Evolutionary conservation across 345 rosid species (phyloP).

Genomic region (Fremontodendron californicum): DNA sequence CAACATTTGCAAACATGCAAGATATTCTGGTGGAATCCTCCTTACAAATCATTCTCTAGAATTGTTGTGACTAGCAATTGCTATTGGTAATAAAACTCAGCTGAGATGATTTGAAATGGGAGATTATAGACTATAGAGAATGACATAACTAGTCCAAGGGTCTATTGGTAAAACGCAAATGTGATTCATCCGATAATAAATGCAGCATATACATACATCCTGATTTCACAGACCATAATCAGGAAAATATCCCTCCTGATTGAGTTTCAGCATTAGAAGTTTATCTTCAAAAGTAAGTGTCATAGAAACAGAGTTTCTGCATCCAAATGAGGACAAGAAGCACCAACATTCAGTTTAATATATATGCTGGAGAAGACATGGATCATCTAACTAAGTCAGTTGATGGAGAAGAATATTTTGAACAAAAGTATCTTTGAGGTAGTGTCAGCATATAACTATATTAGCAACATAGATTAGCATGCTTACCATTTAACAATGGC

Average conservation of each 20-base stretch:
- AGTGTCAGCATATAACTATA: neutral
- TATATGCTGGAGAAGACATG: neutral
- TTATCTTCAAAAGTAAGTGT: neutral
- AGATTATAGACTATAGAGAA: neutral
- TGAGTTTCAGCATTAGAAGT: neutral
- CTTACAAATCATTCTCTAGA: neutral
- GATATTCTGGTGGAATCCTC: neutral
- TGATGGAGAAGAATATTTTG: neutral
- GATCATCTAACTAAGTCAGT: neutral
- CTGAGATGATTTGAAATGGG: neutral
- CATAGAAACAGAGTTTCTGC: neutral
- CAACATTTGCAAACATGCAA: neutral
- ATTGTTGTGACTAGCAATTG: neutral
- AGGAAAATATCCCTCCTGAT: neutral
- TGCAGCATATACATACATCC: neutral
- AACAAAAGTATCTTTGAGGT: neutral
- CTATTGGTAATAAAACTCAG: neutral
- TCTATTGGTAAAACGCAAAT: neutral
- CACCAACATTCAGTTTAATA: neutral
- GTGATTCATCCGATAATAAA: neutral
- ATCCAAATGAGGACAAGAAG: neutral
- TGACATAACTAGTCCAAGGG: neutral
- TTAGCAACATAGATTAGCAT: neutral
- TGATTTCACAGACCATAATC: neutral
- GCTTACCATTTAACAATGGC: conserved; percentile 74